phyloP scores from a whole-genome alignment of 805 yeast species.

The Ogataea dorogensis region DNA sequence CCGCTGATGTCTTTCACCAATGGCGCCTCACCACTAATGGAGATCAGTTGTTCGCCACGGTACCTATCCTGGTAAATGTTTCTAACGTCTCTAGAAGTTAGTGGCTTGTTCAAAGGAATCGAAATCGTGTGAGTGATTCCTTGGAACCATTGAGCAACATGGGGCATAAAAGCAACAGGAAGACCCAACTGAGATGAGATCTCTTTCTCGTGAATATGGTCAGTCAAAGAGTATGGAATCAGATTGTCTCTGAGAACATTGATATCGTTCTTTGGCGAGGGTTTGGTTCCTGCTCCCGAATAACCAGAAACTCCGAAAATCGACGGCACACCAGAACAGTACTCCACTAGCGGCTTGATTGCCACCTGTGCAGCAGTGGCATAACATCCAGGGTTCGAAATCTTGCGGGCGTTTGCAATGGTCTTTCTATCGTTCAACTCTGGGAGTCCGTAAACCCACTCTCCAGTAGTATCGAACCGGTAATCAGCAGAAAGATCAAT shows the following conservation, averaged over 20 bases:
- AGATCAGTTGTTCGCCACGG: conserved; percentile 80
- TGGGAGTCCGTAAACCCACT: conserved; percentile 95
- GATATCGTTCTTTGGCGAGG: conserved; percentile 91
- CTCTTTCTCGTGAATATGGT: conserved; percentile 95
- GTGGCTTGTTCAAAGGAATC: conserved; percentile 72
- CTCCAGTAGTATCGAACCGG: conserved; percentile 83
- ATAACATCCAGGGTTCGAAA: conserved; percentile 97
- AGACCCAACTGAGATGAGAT: conserved; percentile 76
- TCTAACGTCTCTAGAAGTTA: conserved; percentile 80
- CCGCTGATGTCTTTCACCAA: conserved; percentile 88
- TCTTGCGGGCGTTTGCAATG: conserved; percentile 72
- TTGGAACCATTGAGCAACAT: conserved; percentile 99
- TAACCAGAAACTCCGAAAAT: conserved; percentile 97
- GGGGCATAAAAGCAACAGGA: conserved; percentile 89
- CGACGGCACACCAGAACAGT: conserved; percentile 70
- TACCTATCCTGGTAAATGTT: conserved; percentile 84
- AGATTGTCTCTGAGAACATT: conserved; percentile 73
- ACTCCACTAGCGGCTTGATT: conserved; percentile 78
- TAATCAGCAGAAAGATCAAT: conserved; percentile 94
- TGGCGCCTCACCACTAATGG: conserved; percentile 90
- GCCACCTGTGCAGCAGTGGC: conserved; percentile 98
- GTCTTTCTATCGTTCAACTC: conserved; percentile 71
- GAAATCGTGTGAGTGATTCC: conserved; percentile 93
- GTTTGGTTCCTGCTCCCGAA: conserved; percentile 99
- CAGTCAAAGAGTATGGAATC: conserved; percentile 93